Evolutionary conservation across 495 filamentous ascomycete species (phyloP), one percentile per base, ranked within the genome.

Genomic region (Trichoderma erinaceum): DNA sequence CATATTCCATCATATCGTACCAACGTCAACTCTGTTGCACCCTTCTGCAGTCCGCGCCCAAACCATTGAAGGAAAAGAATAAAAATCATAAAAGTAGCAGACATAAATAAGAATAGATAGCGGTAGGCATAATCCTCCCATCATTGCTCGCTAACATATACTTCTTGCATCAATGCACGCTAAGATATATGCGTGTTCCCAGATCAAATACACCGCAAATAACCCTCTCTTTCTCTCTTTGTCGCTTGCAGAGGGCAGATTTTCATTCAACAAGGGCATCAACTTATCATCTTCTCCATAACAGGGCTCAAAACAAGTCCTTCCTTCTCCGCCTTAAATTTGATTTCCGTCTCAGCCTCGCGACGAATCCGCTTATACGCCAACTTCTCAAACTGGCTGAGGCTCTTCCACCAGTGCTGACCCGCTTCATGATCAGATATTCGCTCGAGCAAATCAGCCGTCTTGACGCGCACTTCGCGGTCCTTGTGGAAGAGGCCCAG

Each of bases 401-500:
- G 77, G 25, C 86, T 85, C 69, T 84, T 85, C 92, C 94, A 99
- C 83, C 95, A 98, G 75, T 97, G 93, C 68, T 91, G 86, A 1
- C 95, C 95, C 35, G 92, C 95, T 75, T 94, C 89, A 79, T 99
- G 94, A 61, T 86, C 85, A 65, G 86, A 84, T 65, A 99, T 90
- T 16, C 93, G 83, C 69, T 93, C 92, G 27, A 99, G 77, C 46
- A 98, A 81, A 44, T 90, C 90, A 18, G 90, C 92, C 5, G 89
- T 89, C 48, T 86, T 87, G 71, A 91, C 79, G 50, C 95, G 85
- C 32, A 96, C 93, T 67, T 90, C 90, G 41, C 81, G 82, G 67
- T 91, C 84, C 46, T 91, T 91, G 80, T 99, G 95, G 75, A 97
- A 97, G n/a, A 99, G 82, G 4, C 95, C 95, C 68, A 98, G 85